Conservation (phyloP, 768 basidiomycete genomes). For the Phlegmacium glaucopus region DNA sequence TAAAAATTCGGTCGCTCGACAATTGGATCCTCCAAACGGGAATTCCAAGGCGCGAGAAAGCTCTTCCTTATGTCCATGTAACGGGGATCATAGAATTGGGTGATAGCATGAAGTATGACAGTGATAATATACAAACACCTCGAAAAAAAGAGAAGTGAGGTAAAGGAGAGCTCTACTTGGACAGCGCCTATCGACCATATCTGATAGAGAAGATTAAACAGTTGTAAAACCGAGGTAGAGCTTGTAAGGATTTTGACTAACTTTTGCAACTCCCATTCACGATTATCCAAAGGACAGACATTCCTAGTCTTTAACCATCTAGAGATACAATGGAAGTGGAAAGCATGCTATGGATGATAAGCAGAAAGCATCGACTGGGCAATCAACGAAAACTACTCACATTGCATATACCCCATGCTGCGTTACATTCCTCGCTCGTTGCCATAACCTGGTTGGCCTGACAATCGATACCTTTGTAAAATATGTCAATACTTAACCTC, state of each 20-base stretch:
- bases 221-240: neutral
- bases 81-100: no score
- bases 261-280: slow-evolving; percentile 98
- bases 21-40: no score
- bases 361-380: neutral
- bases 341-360: slow-evolving; percentile 70
- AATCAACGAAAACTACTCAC: slow-evolving; percentile 44
- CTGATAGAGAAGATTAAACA: slow-evolving; percentile 17
- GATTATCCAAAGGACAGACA: slow-evolving; percentile 91
- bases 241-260: slow-evolving; percentile 39
- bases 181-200: slow-evolving; percentile 36
- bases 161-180: slow-evolving; percentile 2
- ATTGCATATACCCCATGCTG: slow-evolving; percentile 99
- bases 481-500: neutral
- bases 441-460: slow-evolving; percentile 99
- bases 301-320: slow-evolving; percentile 98
- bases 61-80: no score
- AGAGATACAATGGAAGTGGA: slow-evolving; percentile 99
- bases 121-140: neutral
- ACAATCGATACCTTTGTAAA: slow-evolving; percentile 89
- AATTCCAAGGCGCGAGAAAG: no score
- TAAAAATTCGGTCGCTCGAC: no score
- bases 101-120: neutral
- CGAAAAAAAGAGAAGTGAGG: neutral
- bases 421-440: slow-evolving; percentile 94